Percentiles rank a stretch among this genome's conserved stretches.
Evolutionary conservation across 352 stramenopile species (phyloP).

Genomic region (Phytophthora multivora): DNA sequence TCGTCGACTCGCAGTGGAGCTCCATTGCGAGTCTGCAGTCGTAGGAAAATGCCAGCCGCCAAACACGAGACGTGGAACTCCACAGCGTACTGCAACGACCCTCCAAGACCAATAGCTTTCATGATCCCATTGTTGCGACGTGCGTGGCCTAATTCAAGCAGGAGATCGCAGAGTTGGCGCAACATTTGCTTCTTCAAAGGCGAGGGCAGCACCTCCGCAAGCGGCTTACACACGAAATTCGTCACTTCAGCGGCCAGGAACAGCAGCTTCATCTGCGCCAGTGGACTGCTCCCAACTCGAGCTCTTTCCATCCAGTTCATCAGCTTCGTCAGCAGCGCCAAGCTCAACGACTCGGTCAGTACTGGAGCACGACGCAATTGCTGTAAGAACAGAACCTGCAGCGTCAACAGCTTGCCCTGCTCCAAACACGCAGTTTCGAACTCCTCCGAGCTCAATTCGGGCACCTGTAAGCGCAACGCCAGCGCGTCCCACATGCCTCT

Average conservation of each 20-base stretch:
- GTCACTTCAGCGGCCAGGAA: constrained; percentile 79
- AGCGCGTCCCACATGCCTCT: constrained; percentile 66
- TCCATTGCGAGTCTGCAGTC: constrained; percentile 76
- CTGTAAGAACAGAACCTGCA: constrained; percentile 82
- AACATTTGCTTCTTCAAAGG: constrained; percentile 82
- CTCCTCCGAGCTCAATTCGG: constrained; percentile 81
- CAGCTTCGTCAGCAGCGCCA: constrained; percentile 74
- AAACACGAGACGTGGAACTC: constrained; percentile 85
- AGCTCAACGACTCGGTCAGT: constrained; percentile 68
- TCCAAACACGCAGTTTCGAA: constrained; percentile 77
- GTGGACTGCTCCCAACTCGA: constrained; percentile 44
- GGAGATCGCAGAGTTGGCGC: constrained; percentile 62
- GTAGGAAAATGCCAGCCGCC: constrained; percentile 74
- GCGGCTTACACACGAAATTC: constrained; percentile 69
- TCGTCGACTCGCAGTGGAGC: constrained; percentile 73
- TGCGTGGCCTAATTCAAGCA: constrained; percentile 69
- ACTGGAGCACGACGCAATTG: constrained; percentile 63
- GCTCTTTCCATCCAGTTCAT: constrained; percentile 78
- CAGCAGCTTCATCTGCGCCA: constrained; percentile 85
- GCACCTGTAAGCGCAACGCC: constrained; percentile 64
- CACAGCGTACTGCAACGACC: constrained; percentile 71
- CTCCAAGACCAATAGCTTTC: constrained; percentile 84
- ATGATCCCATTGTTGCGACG: constrained; percentile 83
- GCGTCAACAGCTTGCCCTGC: constrained; percentile 75
- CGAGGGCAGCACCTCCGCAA: constrained; percentile 61